Conservation (phyloP, 176 grass and related monocot genomes). For the Oryza longistaminata region DNA sequence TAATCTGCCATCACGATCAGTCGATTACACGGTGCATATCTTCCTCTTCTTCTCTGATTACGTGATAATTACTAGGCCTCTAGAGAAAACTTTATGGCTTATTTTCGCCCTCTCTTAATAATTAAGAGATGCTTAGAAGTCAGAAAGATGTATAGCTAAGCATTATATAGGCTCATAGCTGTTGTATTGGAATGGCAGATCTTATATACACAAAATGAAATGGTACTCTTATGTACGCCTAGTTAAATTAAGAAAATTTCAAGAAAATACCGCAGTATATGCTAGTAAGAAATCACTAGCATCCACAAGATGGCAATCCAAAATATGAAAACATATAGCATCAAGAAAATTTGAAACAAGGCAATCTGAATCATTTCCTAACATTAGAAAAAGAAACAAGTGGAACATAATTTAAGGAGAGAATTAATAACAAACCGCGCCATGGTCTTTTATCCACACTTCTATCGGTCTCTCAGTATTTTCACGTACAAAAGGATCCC, state of each 20-base stretch:
- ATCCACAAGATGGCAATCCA: neutral
- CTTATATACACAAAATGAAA: neutral
- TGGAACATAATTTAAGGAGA: neutral
- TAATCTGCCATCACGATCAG: neutral
- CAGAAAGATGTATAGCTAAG: neutral
- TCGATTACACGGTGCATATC: neutral
- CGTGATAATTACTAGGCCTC: neutral
- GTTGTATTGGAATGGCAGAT: neutral
- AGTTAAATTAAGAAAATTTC: neutral
- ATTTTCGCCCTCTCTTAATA: neutral
- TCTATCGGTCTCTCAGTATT: conserved; percentile 44
- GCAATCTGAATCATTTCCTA: neutral
- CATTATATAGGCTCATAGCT: neutral
- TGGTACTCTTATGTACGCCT: neutral
- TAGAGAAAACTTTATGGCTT: neutral
- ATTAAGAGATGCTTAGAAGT: neutral
- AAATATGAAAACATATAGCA: neutral
- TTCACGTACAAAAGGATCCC: conserved; percentile 52
- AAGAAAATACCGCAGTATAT: neutral
- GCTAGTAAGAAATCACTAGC: neutral
- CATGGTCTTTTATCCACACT: conserved; percentile 59
- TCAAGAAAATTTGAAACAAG: neutral
- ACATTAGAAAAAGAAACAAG: neutral
- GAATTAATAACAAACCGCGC: conserved; percentile 38
- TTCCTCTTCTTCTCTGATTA: neutral